These are phyloP conservation scores for Globisporangium lucens DNA, from an alignment of 352 stramenopile genomes.

Conservation along the genomic window DNA sequence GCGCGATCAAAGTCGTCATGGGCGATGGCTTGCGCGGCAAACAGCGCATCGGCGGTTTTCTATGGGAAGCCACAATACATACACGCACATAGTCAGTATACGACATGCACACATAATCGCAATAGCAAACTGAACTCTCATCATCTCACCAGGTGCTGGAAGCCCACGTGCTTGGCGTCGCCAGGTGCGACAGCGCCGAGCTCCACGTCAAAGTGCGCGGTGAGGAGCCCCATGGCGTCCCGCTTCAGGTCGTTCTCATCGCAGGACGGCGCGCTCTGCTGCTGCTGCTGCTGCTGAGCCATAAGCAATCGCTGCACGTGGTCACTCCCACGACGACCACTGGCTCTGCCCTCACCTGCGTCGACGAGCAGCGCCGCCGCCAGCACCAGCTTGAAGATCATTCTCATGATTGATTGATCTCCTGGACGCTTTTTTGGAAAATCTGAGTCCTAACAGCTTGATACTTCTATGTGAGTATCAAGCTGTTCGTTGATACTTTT, in stretches of 20 bases:
- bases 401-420: not conserved
- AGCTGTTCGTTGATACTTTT: no score
- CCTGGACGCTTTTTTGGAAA: not conserved
- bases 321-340: not conserved
- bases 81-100: not conserved
- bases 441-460: not conserved
- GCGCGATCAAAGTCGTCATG: constrained; percentile 72
- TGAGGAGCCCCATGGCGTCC: constrained; percentile 41
- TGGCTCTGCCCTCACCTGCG: not conserved
- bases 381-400: constrained; percentile 5
- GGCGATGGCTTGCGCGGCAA: constrained; percentile 75
- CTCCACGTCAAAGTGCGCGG: constrained; percentile 56
- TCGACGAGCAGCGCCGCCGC: not conserved
- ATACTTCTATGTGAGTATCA: no score
- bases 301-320: not conserved
- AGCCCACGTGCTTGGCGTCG: constrained; percentile 44
- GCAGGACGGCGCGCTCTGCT: constrained; percentile 19
- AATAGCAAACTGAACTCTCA: not conserved
- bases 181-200: constrained; percentile 66
- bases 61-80: constrained; percentile 8
- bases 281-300: not conserved
- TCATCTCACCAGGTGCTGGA: constrained; percentile 71
- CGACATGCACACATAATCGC: not conserved
- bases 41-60: constrained; percentile 74
- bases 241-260: constrained; percentile 48